phyloP scores from a whole-genome alignment of 345 rosid species.

The Kandelia obovata region DNA sequence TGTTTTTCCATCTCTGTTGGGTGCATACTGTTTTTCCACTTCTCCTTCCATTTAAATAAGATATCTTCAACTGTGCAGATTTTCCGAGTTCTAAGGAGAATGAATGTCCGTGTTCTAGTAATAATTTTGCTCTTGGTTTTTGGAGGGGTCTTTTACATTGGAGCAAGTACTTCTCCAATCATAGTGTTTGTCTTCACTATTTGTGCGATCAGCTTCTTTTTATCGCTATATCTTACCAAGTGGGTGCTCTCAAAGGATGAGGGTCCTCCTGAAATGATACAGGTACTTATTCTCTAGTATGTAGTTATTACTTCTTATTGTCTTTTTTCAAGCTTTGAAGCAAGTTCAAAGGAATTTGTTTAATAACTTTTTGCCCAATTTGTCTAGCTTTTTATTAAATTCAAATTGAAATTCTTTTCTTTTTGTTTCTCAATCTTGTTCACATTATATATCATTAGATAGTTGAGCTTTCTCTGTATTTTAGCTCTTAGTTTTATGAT shows the following conservation, averaged over 20 bases:
- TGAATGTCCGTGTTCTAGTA: slow-evolving; percentile 74
- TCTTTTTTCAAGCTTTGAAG: not conserved
- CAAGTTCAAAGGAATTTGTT: not conserved
- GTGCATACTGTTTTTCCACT: not conserved
- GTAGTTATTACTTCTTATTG: not conserved
- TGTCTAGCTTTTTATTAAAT: too few relatives aligned
- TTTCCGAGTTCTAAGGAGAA: slow-evolving; percentile 69
- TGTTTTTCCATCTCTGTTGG: not conserved
- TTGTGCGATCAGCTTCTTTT: slow-evolving; percentile 78
- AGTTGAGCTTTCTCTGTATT: not conserved
- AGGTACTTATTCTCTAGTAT: slow-evolving; percentile 47
- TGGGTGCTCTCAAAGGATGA: slow-evolving; percentile 99
- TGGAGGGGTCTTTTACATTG: slow-evolving; percentile 73
- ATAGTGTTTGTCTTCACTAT: slow-evolving; percentile 85
- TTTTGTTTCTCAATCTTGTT: not conserved
- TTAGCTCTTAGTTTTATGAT: not conserved
- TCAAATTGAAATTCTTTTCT: too few relatives aligned
- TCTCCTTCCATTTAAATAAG: not conserved
- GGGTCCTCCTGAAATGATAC: slow-evolving; percentile 96
- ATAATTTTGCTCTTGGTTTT: slow-evolving; percentile 62
- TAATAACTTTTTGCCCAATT: too few relatives aligned
- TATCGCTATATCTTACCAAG: slow-evolving; percentile 72
- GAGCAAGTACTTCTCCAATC: slow-evolving; percentile 88
- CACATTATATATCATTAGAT: not conserved
- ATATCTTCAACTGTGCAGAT: slow-evolving; percentile 48